These are phyloP conservation scores for Cyclocybe aegerita DNA, from an alignment of 768 basidiomycete species.

Conservation along the genomic window DNA sequence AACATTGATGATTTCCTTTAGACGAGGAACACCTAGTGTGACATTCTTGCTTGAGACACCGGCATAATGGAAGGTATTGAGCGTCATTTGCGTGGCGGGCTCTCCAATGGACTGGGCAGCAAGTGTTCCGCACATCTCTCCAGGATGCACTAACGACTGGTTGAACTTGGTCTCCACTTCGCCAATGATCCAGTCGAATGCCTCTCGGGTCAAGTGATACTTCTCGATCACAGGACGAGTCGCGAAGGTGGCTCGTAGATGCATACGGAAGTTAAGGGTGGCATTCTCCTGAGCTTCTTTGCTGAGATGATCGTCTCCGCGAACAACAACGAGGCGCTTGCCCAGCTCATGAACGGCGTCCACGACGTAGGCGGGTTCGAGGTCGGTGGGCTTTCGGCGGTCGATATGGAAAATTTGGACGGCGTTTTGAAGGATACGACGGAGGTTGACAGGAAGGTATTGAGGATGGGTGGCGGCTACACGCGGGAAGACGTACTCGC, in stretches of 20 bases:
- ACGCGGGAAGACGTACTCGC: slow-evolving; percentile 82
- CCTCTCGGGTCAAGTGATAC: slow-evolving; percentile 85
- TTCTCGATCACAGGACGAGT: slow-evolving; percentile 85
- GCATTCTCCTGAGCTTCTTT: slow-evolving; percentile 83
- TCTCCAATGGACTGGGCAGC: slow-evolving; percentile 99
- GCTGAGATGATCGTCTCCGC: slow-evolving; percentile 77
- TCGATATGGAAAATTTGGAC: slow-evolving; percentile 98
- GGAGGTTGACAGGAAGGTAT: slow-evolving; percentile 93
- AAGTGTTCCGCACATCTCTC: slow-evolving; percentile 98
- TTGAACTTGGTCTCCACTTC: slow-evolving; percentile 98
- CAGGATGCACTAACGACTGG: slow-evolving; percentile 86
- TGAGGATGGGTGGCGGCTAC: slow-evolving; percentile 70
- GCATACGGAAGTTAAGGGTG: slow-evolving; percentile 90
- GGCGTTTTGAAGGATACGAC: slow-evolving; percentile 94
- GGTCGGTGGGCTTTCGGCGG: slow-evolving; percentile 87
- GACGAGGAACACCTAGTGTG: slow-evolving; percentile 96
- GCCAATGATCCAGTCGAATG: slow-evolving; percentile 97
- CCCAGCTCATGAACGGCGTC: slow-evolving; percentile 74
- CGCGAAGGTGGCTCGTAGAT: slow-evolving; percentile 87
- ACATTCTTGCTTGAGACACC: slow-evolving; percentile 99
- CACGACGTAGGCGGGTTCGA: slow-evolving; percentile 86
- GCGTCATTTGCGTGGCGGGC: slow-evolving; percentile 99
- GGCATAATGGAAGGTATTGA: slow-evolving; percentile 99
- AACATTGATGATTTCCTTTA: slow-evolving; percentile 99
- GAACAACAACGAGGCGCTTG: slow-evolving; percentile 81